Evolutionary conservation across 73 alveolate genomes (phyloP).

Genomic region (Paramecium sexaurelia): DNA sequence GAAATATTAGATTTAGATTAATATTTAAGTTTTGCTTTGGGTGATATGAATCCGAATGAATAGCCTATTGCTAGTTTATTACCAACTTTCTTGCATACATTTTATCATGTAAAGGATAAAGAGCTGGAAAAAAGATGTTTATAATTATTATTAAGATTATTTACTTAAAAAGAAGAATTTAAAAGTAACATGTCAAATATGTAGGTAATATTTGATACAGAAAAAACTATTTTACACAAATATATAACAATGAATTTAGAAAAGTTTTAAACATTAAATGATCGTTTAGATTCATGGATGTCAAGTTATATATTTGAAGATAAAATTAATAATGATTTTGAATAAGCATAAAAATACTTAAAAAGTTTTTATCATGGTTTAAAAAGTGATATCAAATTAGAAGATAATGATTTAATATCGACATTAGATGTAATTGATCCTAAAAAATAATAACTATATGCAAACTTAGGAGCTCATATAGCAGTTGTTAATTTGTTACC

Average conservation of each 20-base stretch:
- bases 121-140: conserved; percentile 61
- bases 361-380: conserved; percentile 51
- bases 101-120: conserved; percentile 53
- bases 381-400: not conserved
- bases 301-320: not conserved
- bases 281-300: conserved; percentile 57
- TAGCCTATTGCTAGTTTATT: conserved; percentile 16
- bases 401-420: conserved; percentile 23
- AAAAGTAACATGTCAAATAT: conserved; percentile 1
- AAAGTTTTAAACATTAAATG: not conserved
- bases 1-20: conserved; percentile 45
- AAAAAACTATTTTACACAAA: conserved; percentile 29
- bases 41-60: conserved; percentile 33
- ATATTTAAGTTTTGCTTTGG: conserved; percentile 36
- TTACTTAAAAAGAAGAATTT: conserved; percentile 62
- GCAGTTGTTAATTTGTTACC: conserved; percentile 29
- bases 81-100: conserved; percentile 52
- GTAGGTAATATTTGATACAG: conserved; percentile 57
- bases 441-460: conserved; percentile 56
- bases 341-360: not conserved
- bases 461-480: conserved; percentile 33
- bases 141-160: conserved; percentile 31
- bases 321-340: not conserved
- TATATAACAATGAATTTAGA: conserved; percentile 2
- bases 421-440: conserved; percentile 30